Evolutionary conservation across 2,329 filamentous ascomycete species (phyloP), one percentile per base, ranked within the genome.

Genomic region (Aspergillus pseudotamarii): DNA sequence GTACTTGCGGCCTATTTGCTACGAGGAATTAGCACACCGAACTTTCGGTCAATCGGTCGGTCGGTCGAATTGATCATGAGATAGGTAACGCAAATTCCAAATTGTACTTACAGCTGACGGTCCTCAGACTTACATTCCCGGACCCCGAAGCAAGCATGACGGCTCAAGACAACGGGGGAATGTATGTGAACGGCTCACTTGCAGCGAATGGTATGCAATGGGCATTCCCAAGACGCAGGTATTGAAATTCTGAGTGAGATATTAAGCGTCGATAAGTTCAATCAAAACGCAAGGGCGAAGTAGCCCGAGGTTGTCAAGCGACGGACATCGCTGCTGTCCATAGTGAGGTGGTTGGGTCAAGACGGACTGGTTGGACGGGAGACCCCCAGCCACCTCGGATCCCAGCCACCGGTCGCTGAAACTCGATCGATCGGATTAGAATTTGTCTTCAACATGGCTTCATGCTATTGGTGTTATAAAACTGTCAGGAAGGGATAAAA

Each of bases 1-100:
- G 69, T 57, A 83, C 69, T 68, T 82, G 79, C 57, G 82, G 82
- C 66, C 73, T 76, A 69, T 73, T 83, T 66, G 77, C 80, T 82
- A 68, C 63, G 50, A 59, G 41, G 36, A 38, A 32, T 61, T 19
- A 62, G 63, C 57, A 60, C 56, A 34, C 16, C 41, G 14, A 36
- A 55, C 21, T 61, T 36, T 36, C 46, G 32, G 57, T 21, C 54
- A 6, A 36, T 38, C 38, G 34, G 26, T 36, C 41, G 26, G 57
- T 28, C 54, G 14, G 46, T 38, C 38, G 51, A n/a, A 21, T 34
- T 45, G 21, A 32, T 28, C 28, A 57, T 45, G 36, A 51, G 51
- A 41, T 32, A 28, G 32, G 12, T 19, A 57, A 28, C n/a, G 21
- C 10, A 26, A n/a, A n/a, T 32, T 38, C 26, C 21, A 19, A n/a